Base-by-base conservation (phyloP, 2,329 filamentous ascomycete genomes). In the Paracorniculantispora psalliotae region DNA sequence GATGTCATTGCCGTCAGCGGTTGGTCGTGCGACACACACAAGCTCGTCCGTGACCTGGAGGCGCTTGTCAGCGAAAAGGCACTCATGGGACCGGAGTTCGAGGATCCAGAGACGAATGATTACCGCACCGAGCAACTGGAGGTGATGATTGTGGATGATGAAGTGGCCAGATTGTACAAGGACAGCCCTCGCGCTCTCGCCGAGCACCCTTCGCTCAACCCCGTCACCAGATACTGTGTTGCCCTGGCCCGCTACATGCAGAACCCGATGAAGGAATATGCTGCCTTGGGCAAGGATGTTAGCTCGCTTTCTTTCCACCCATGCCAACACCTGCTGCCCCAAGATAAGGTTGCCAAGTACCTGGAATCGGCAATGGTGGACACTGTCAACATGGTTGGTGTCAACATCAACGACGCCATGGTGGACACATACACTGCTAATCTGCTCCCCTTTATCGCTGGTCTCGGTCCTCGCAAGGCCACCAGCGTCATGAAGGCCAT, bases 321-420 rank as follows among this genome's bases (percentile, higher is more conserved):
- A 3, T 92, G 92, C 67, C 94, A 99, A 71, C 89, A 92, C 62
- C 83, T 97, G 30, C 81, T 99, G 15, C 89, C 92, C 0, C 85
- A 92, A 61, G 93, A 97, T 39, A 92, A 96, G 76, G 81, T 99
- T 41, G 78, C 88, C 62, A 92, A 90, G 71, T 86, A 91, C 61
- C 81, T 99, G 17, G 94, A 99, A 68, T 96, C 90, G n/a, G 91
- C 93, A 47, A 90, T 99, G 85, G 93, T 99, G 12, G 94, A 99
- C 71, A 96, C 96, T 82, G 94, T 99, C 66, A 99, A 99, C 71
- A 85, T 99, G 46, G 92, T 92, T 48, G 94, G 94, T 69, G 91
- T 99, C 39, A 91, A 97, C 67, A 89, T 99, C 69, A 96, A 97
- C 67, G 92, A 97, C 64, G 92, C 92, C 15, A 87, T 96, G 59